Evolutionary conservation across 805 yeast genomes (phyloP).

Genomic region (Peterozyma xylosa): DNA sequence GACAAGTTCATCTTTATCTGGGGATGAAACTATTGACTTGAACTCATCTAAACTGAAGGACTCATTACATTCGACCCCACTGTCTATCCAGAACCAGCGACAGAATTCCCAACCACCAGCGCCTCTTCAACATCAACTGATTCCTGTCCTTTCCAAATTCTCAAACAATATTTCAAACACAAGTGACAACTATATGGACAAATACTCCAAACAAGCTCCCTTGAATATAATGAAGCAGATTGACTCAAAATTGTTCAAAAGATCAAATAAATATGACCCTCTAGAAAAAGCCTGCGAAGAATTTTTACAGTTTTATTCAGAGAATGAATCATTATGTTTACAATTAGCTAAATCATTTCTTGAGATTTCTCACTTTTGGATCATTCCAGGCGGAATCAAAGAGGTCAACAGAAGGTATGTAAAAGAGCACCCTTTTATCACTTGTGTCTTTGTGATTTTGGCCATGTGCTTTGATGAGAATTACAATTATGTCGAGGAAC

Average conservation of each 20-base stretch:
- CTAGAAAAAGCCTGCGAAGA: conserved; percentile 29
- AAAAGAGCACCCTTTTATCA: conserved; percentile 41
- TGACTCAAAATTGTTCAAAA: conserved; percentile 18
- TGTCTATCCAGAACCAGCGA: too few species aligned
- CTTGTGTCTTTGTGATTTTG: conserved; percentile 44
- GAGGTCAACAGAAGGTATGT: conserved; percentile 39
- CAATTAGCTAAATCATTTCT: conserved; percentile 39
- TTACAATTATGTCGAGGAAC: conserved; percentile 39
- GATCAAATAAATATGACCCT: conserved; percentile 20
- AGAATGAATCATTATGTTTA: conserved; percentile 34
- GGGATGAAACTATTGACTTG: too few species aligned
- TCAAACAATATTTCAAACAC: conserved; percentile 2
- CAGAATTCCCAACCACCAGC: too few species aligned
- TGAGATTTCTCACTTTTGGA: conserved; percentile 51
- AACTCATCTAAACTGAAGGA: too few species aligned
- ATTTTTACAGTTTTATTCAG: conserved; percentile 37
- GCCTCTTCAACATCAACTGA: too few species aligned
- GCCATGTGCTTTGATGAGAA: conserved; percentile 53
- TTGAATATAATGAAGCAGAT: conserved; percentile 21
- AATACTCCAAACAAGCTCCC: conserved; percentile 17
- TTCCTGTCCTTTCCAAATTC: too few species aligned
- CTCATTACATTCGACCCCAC: too few species aligned
- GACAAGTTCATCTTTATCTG: too few species aligned
- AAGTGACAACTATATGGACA: conserved; percentile 6
- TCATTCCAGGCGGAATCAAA: conserved; percentile 54